Evolutionary conservation across 2,329 filamentous ascomycete genomes (phyloP).

Genomic region (Pseudocercospora musae): DNA sequence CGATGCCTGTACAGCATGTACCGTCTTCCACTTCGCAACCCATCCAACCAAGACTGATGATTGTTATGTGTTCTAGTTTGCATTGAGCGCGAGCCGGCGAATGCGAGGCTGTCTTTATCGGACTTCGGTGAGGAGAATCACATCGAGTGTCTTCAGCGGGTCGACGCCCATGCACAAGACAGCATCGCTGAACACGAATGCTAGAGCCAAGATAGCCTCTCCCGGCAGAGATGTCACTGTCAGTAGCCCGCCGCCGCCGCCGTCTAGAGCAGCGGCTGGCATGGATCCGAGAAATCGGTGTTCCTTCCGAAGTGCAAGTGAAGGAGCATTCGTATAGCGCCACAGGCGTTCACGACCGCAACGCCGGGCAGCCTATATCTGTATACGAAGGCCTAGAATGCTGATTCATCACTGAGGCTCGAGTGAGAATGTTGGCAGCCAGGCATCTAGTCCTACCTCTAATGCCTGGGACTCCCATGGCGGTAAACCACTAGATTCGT

Average conservation of each 20-base stretch:
- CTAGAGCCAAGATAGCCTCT: background rate
- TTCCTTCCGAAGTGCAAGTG: background rate
- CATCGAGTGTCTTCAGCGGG: background rate
- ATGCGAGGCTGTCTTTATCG: background rate
- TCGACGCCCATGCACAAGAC: too few relatives aligned
- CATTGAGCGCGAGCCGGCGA: background rate
- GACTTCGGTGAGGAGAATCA: background rate
- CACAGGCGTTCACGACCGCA: background rate
- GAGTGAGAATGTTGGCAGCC: conserved; percentile 23
- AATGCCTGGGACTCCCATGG: conserved; percentile 25
- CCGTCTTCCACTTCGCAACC: background rate
- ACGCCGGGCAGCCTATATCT: background rate
- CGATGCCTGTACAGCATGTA: background rate
- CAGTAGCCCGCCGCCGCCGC: background rate
- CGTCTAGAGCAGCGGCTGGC: background rate
- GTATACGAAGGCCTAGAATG: background rate
- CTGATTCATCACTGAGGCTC: conserved; percentile 11
- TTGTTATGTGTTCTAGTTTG: background rate
- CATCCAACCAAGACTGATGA: background rate
- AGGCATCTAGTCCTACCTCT: conserved; percentile 27
- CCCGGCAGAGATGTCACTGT: background rate
- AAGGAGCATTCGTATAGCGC: background rate
- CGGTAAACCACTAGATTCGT: conserved; percentile 22
- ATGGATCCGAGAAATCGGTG: background rate
- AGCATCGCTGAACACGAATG: too few relatives aligned